Evolutionary conservation across 306 rosid genomes (phyloP).

Genomic region (Chamaecrista fasciculata): DNA sequence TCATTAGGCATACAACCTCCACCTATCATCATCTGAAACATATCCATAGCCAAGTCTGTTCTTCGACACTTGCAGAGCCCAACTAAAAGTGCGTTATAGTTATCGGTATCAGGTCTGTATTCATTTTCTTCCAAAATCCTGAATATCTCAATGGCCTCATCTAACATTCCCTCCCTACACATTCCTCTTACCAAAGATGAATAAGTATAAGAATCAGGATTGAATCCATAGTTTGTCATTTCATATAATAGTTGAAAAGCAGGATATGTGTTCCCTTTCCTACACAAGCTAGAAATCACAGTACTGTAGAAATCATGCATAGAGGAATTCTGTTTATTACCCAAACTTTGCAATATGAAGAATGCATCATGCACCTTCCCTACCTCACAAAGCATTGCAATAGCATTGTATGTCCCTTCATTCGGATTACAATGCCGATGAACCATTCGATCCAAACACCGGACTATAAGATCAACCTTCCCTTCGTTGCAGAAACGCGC

Average conservation of each 20-base stretch:
- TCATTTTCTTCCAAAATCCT: conserved; percentile 67
- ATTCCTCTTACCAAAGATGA: conserved; percentile 86
- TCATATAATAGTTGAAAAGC: conserved; percentile 85
- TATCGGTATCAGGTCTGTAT: conserved; percentile 55
- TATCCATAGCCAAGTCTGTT: conserved; percentile 58
- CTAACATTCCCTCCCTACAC: conserved; percentile 87
- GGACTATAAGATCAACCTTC: conserved; percentile 60
- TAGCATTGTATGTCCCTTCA: conserved; percentile 77
- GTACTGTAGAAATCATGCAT: conserved; percentile 55
- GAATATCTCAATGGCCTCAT: conserved; percentile 75
- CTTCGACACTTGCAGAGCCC: conserved; percentile 75
- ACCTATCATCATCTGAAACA: conserved; percentile 64
- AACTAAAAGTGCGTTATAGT: conserved; percentile 74
- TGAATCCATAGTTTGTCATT: conserved; percentile 73
- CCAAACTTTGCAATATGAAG: conserved; percentile 65
- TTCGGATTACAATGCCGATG: conserved; percentile 55
- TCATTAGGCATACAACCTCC: conserved; percentile 74
- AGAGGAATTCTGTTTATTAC: conserved; percentile 50
- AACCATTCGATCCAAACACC: conserved; percentile 74
- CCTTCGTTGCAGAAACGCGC: conserved; percentile 68
- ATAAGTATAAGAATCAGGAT: conserved; percentile 75
- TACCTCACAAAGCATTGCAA: conserved; percentile 69
- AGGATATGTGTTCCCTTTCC: conserved; percentile 81
- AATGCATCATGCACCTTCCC: conserved; percentile 71
- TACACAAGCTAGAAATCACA: conserved; percentile 68